phyloP scores from a whole-genome alignment of 768 basidiomycete species.

The Peribolospora kevripleyi region DNA sequence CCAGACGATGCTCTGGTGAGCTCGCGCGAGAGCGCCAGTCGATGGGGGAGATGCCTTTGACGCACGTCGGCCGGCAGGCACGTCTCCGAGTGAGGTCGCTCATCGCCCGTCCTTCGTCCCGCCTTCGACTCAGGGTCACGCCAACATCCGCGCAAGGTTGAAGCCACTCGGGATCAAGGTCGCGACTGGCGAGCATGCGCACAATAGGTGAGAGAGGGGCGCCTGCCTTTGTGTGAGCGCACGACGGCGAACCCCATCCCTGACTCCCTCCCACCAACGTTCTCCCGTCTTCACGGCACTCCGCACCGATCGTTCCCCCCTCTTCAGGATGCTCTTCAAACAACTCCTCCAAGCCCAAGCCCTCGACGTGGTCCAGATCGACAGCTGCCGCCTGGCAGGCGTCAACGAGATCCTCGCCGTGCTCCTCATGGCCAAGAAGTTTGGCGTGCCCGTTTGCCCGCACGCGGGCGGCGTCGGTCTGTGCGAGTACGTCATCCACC shows the following conservation, averaged over 20 bases:
- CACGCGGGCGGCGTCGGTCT: slow-evolving; percentile 87
- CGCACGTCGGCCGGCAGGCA: not conserved
- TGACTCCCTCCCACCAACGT: no score
- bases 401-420: slow-evolving; percentile 83
- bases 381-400: slow-evolving; percentile 64
- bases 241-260: not conserved
- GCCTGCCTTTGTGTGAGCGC: no score
- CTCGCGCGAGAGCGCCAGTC: no score
- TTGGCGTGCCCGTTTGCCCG: slow-evolving; percentile 30
- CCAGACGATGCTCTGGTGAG: slow-evolving; percentile 20
- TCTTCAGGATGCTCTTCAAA: slow-evolving; percentile 58
- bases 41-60: no score
- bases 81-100: not conserved
- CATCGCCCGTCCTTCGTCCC: not conserved
- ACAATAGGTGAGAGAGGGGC: slow-evolving; percentile 30
- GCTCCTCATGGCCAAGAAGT: slow-evolving; percentile 74
- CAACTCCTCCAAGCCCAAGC: slow-evolving; percentile 66
- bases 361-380: slow-evolving; percentile 86
- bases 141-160: slow-evolving; percentile 37
- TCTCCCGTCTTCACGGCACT: no score
- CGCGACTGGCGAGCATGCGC: slow-evolving; percentile 82
- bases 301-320: not conserved
- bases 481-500: slow-evolving; percentile 73
- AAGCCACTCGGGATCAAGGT: slow-evolving; percentile 63
- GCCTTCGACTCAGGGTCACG: slow-evolving; percentile 70